A percentile compares a stretch with the other conserved stretches of the same genome.
These are phyloP conservation scores for Daucus carota DNA, from an alignment of 129 eudicot genomes.

Conservation along the genomic window DNA sequence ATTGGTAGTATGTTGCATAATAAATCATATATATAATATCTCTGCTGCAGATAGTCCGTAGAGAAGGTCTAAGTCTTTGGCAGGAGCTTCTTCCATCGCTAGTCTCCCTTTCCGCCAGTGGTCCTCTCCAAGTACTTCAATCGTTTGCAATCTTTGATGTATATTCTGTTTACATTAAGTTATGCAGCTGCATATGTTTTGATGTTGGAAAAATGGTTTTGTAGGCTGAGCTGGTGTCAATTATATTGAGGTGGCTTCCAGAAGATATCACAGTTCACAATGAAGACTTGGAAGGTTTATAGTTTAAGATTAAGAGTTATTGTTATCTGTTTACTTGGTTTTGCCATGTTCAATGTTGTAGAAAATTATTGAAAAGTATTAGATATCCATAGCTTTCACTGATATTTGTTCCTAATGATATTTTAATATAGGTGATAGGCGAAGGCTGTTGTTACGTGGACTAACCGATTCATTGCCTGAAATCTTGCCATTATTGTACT, in stretches of 20 bases:
- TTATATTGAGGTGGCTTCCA: slow-evolving; percentile 96
- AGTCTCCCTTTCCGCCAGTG: slow-evolving; percentile 55
- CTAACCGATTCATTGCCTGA: slow-evolving; percentile 81
- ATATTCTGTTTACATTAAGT: slow-evolving; percentile 12
- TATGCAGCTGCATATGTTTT: slow-evolving; percentile 21
- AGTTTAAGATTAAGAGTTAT: background rate
- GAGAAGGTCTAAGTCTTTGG: slow-evolving; percentile 84
- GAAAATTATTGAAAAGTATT: background rate
- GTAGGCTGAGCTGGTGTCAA: slow-evolving; percentile 89
- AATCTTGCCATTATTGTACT: slow-evolving; percentile 72
- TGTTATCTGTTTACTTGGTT: background rate
- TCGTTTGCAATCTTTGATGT: slow-evolving; percentile 9
- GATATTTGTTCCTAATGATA: background rate
- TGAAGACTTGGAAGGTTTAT: slow-evolving; percentile 90
- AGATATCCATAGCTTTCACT: background rate
- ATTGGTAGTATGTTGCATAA: background rate
- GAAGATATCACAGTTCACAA: slow-evolving; percentile 97
- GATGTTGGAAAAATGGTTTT: slow-evolving; percentile 10
- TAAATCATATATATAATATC: background rate
- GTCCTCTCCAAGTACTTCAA: slow-evolving; percentile 72
- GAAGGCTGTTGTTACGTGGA: slow-evolving; percentile 83
- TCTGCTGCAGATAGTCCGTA: slow-evolving; percentile 68
- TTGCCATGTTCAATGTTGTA: background rate
- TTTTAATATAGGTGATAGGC: slow-evolving; percentile 63
- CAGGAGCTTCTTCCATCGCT: slow-evolving; percentile 77